phyloP scores from a whole-genome alignment of 371 early-diverging fungal species.

The Mucor mucedo region DNA sequence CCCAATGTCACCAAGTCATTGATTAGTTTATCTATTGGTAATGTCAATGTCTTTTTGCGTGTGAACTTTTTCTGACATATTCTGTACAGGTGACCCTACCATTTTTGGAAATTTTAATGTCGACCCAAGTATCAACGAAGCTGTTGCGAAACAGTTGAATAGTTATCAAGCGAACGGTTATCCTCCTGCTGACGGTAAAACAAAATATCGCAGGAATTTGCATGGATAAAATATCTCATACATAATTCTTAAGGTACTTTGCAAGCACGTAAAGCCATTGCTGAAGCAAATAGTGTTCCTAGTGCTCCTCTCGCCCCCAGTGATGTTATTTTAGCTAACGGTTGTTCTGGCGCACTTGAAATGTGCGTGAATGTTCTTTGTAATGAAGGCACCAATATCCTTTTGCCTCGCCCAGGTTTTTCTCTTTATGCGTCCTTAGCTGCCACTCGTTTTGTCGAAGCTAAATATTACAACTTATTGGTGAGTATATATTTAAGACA shows the following conservation, averaged over 20 bases:
- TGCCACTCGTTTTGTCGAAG: slow-evolving; percentile 78
- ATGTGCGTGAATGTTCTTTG: slow-evolving; percentile 78
- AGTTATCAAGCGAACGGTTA: slow-evolving; percentile 86
- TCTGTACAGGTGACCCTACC: slow-evolving; percentile 80
- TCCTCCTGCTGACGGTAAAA: slow-evolving; percentile 80
- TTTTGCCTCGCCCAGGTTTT: slow-evolving; percentile 91
- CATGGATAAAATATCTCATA: background rate
- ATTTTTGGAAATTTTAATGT: slow-evolving; percentile 91
- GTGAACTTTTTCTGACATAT: slow-evolving; percentile 5
- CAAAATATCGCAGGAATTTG: background rate
- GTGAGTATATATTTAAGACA: slow-evolving; percentile 37
- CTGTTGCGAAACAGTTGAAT: slow-evolving; percentile 68
- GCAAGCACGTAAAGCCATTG: slow-evolving; percentile 80
- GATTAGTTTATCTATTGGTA: slow-evolving; percentile 84
- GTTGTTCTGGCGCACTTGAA: slow-evolving; percentile 87
- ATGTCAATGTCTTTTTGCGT: slow-evolving; percentile 4
- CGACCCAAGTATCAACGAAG: slow-evolving; percentile 68
- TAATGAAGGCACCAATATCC: slow-evolving; percentile 83
- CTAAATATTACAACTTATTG: slow-evolving; percentile 78
- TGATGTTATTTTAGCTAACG: slow-evolving; percentile 86
- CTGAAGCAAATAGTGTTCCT: slow-evolving; percentile 64
- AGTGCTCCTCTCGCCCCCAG: slow-evolving; percentile 73
- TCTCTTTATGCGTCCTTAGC: slow-evolving; percentile 87
- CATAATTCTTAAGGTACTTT: slow-evolving; percentile 49
- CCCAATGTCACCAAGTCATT: slow-evolving; percentile 73